Conservation (phyloP, 495 filamentous ascomycete species). For the Lepidopterella palustris region DNA sequence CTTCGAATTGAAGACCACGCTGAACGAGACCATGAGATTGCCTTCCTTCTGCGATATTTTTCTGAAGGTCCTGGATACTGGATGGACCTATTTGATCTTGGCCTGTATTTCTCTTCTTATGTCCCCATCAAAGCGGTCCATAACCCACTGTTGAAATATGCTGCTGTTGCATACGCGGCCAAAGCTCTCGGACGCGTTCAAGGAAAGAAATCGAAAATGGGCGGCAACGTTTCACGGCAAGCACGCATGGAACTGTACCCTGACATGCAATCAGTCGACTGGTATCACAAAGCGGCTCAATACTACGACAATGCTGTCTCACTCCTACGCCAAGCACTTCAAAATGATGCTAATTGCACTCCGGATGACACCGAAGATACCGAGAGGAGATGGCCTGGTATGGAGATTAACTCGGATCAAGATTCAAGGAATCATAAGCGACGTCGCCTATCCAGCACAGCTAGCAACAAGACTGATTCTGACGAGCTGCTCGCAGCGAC, state of each 20-base stretch:
- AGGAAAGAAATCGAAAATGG: conserved; percentile 45
- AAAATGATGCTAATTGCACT: conserved; percentile 34
- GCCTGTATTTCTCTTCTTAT: conserved; percentile 53
- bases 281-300: conserved; percentile 51
- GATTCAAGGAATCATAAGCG: conserved; percentile 22
- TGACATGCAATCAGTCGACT: conserved; percentile 44
- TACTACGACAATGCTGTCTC: conserved; percentile 60
- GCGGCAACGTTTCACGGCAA: conserved; percentile 44
- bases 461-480: conserved; percentile 43
- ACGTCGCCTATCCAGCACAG: conserved; percentile 39
- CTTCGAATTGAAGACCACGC: conserved; percentile 2
- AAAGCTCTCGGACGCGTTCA: conserved; percentile 55
- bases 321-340: conserved; percentile 54
- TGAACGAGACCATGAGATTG: conserved; percentile 47
- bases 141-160: conserved; percentile 53
- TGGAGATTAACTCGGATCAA: not conserved
- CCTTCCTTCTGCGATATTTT: conserved; percentile 57
- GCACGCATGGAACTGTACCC: conserved; percentile 50
- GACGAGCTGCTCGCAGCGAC: conserved; percentile 58
- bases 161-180: conserved; percentile 55
- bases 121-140: conserved; percentile 52
- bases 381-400: conserved; percentile 25
- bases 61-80: conserved; percentile 55
- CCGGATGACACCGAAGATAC: conserved; percentile 33
- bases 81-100: conserved; percentile 61